These are phyloP conservation scores for Trichoderma gracile DNA, from an alignment of 2,329 filamentous ascomycete genomes.

Conservation along the genomic window DNA sequence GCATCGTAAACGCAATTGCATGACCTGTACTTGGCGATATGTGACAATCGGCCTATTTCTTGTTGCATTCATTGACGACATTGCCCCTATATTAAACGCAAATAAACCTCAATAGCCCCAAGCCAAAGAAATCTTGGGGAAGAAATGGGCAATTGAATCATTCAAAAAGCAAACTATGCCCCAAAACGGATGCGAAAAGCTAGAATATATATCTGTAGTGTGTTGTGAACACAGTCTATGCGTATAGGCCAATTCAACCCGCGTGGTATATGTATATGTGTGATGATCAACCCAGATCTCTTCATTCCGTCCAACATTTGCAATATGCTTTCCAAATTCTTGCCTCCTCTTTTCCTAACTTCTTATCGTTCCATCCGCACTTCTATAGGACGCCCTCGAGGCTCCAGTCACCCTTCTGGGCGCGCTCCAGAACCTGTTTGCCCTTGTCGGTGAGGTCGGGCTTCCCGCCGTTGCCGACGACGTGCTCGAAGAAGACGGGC, in stretches of 20 bases:
- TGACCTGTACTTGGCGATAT: too few species aligned
- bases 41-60: background rate
- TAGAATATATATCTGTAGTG: background rate
- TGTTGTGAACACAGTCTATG: conserved; percentile 25
- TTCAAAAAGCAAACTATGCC: too few species aligned
- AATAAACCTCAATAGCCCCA: background rate
- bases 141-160: background rate
- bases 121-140: background rate
- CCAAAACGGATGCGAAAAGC: background rate
- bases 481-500: conserved; percentile 81
- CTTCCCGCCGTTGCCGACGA: conserved; percentile 56
- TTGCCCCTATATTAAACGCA: background rate
- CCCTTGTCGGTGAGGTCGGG: conserved; percentile 59
- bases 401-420: conserved; percentile 56
- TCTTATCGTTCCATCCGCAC: background rate
- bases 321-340: background rate
- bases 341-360: background rate
- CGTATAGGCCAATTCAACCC: conserved; percentile 15
- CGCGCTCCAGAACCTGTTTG: conserved; percentile 50
- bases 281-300: conserved; percentile 2
- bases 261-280: conserved; percentile 23
- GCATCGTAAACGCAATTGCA: background rate
- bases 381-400: conserved; percentile 47
- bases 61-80: background rate
- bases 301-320: conserved; percentile 3